Evolutionary conservation across 163 green algal species (phyloP), one percentile per base, ranked within the genome.

Genomic region (Chlorella variabilis): DNA sequence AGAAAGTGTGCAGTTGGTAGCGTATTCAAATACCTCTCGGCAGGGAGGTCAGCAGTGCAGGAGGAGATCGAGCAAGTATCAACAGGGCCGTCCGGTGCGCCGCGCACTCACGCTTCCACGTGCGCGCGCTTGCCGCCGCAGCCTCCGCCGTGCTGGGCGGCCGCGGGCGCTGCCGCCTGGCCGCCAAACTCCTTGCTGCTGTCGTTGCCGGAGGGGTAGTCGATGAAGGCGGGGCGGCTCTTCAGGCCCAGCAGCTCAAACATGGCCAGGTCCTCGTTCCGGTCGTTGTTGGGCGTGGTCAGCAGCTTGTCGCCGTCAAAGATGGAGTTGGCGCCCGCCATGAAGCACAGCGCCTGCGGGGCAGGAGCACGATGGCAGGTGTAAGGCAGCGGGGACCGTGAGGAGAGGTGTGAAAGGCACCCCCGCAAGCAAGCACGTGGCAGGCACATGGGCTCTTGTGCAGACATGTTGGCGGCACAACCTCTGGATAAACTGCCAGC

Each of bases 251-350:
- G 90, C 61, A 89, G 23, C 29, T 90, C 88, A 86, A 98, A 98
- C 92, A 98, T 96, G 36, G 85, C 15, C 48, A 77, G 45, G 83
- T 98, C 95, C 67, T 96, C 92, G 65, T 93, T 88, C 21, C 90
- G 84, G 78, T 98, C 95, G 80, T 98, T 98, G 92, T 99, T 99
- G 69, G 94, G 85, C 0, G 97, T 99, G 27, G 97, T 99, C 13
- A 99, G 91, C 70, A 99, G 94, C 90, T 97, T 98, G 91, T 99
- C 97, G n/a, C 97, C 97, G 68, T 97, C 94, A 87, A 99, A 99
- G 76, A 99, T 98, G 77, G 87, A 96, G 92, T 99, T 99, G 62
- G 97, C 97, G 29, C 97, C 97, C 2, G 96, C 96, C 88, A 99
- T 86, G 89, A 99, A 99, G 75, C 91, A 96, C 56, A 99, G 81